A percentile compares a stretch with the other conserved stretches of the same genome.
These are phyloP conservation scores for Colletotrichum tabaci DNA, from an alignment of 2,329 filamentous ascomycete species.

Conservation along the genomic window DNA sequence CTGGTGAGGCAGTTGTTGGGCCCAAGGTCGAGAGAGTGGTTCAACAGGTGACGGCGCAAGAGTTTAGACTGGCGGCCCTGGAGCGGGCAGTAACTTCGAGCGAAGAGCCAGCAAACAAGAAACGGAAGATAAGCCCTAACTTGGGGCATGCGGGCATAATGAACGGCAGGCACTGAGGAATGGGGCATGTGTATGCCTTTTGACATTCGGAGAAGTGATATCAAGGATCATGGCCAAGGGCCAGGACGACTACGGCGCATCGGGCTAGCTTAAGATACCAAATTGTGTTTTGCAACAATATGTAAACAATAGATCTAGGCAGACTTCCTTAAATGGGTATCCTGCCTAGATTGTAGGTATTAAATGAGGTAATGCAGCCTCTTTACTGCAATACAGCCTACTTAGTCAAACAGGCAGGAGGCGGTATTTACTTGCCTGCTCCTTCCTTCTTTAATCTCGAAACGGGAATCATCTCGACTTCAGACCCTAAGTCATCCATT, in stretches of 20 bases:
- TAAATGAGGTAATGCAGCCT: no score
- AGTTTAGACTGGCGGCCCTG: constrained; percentile 18
- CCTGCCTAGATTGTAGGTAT: background rate
- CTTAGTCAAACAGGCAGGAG: no score
- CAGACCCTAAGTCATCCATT: no score
- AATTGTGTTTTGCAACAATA: background rate
- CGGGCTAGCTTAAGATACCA: constrained; percentile 25
- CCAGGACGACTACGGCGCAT: constrained; percentile 10
- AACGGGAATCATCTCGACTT: no score
- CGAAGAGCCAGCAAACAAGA: constrained; percentile 32
- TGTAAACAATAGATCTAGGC: background rate
- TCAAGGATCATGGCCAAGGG: background rate
- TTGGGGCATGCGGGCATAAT: background rate
- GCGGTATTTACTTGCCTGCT: no score
- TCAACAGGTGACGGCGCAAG: constrained; percentile 30
- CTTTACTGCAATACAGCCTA: no score
- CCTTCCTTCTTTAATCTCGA: no score
- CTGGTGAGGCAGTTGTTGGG: constrained; percentile 14
- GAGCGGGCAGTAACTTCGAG: constrained; percentile 7
- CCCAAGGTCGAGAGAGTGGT: constrained; percentile 23
- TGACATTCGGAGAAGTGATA: background rate
- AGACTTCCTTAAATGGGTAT: background rate
- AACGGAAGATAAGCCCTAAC: constrained; percentile 19
- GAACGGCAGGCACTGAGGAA: constrained; percentile 33
- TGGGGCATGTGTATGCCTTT: constrained; percentile 2